These are phyloP conservation scores for Cyclanthera cordifolia DNA, from an alignment of 306 rosid genomes.

Conservation along the genomic window DNA sequence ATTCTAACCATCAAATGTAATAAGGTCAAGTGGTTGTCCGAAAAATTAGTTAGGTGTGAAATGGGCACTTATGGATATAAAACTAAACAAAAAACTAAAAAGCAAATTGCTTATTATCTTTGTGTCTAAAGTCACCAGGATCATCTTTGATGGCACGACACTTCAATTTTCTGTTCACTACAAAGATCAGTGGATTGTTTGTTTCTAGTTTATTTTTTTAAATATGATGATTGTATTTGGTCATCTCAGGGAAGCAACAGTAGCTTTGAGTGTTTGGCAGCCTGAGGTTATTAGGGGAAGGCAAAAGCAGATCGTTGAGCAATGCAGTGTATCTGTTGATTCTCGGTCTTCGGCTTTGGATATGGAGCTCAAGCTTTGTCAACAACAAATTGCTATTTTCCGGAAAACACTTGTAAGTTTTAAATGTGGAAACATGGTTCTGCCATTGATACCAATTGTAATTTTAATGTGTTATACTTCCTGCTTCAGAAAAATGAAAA, in stretches of 20 bases:
- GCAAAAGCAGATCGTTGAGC: slow-evolving; percentile 46
- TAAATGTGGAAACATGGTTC: background rate
- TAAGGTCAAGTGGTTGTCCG: no score
- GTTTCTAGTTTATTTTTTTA: background rate
- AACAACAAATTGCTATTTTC: slow-evolving; percentile 38
- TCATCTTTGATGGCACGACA: background rate
- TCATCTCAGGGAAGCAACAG: slow-evolving; percentile 59
- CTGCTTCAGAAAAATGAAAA: slow-evolving; percentile 50
- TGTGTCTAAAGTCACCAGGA: background rate
- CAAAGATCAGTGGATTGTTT: background rate
- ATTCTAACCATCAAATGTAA: no score
- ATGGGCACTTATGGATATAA: no score
- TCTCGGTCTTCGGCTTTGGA: slow-evolving; percentile 36
- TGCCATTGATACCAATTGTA: background rate
- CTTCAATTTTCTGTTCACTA: background rate
- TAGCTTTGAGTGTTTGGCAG: slow-evolving; percentile 85
- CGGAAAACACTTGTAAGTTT: slow-evolving; percentile 54
- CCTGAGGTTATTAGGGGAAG: slow-evolving; percentile 48
- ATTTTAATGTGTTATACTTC: background rate
- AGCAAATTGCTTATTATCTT: background rate
- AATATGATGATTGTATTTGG: slow-evolving; percentile 9
- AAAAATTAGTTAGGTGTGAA: no score
- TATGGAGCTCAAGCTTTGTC: slow-evolving; percentile 55
- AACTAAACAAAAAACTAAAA: no score
- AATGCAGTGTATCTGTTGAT: slow-evolving; percentile 43